These are phyloP conservation scores for Vanilla planifolia DNA, from an alignment of 106 monocot genomes.

Conservation along the genomic window DNA sequence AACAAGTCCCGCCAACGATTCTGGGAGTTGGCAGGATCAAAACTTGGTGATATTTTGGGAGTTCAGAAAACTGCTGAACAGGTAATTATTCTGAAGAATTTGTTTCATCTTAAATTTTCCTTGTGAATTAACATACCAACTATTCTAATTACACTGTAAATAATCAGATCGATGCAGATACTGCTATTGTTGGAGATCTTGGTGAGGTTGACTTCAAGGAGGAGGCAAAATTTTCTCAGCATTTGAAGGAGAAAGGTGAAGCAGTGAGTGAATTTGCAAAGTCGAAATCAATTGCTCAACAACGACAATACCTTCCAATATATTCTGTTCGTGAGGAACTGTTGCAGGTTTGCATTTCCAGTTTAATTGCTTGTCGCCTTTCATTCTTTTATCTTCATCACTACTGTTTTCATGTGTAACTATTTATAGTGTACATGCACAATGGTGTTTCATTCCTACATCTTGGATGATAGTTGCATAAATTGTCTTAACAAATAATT, in stretches of 20 bases:
- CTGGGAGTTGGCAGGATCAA: slow-evolving; percentile 98
- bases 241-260: slow-evolving; percentile 76
- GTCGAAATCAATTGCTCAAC: slow-evolving; percentile 73
- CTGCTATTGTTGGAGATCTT: slow-evolving; percentile 71
- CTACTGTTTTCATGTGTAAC: too few species aligned
- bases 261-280: slow-evolving; percentile 93
- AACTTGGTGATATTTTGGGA: slow-evolving; percentile 90
- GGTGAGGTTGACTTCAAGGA: slow-evolving; percentile 86
- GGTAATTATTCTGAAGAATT: slow-evolving; percentile 26
- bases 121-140: not conserved
- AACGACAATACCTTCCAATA: slow-evolving; percentile 88
- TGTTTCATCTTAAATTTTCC: not conserved
- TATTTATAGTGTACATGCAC: too few species aligned
- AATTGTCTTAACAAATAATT: too few species aligned
- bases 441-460: too few species aligned
- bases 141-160: slow-evolving; percentile 4
- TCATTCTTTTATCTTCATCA: too few species aligned
- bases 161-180: slow-evolving; percentile 89
- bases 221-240: slow-evolving; percentile 81
- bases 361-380: not conserved
- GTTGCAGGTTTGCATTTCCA: slow-evolving; percentile 53
- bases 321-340: slow-evolving; percentile 82
- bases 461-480: too few species aligned
- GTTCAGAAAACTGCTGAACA: slow-evolving; percentile 93
- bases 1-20: slow-evolving; percentile 96